Evolutionary conservation across 345 rosid genomes (phyloP).

Genomic region (Arabidopsis suecica): DNA sequence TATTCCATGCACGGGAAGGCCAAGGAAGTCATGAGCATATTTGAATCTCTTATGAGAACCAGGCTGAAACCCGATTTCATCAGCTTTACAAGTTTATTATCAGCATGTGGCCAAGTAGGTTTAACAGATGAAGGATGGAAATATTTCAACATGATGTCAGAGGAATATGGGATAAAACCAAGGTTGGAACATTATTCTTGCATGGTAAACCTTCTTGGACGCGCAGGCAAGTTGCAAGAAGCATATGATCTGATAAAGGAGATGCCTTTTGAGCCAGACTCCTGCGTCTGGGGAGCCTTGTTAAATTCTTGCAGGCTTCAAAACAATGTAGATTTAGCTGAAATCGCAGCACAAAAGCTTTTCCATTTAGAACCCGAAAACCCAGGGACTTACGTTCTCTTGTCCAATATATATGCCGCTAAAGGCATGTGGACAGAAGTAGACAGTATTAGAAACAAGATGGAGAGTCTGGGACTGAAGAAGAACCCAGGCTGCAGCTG

Average conservation of each 20-base stretch:
- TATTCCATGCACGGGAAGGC: constrained; percentile 76
- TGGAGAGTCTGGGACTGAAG: constrained; percentile 59
- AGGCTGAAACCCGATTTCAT: constrained; percentile 63
- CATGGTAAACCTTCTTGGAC: constrained; percentile 78
- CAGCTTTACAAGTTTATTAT: constrained; percentile 63
- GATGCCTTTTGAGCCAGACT: constrained; percentile 68
- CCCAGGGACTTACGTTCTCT: constrained; percentile 67
- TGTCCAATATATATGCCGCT: constrained; percentile 68
- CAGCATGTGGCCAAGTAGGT: constrained; percentile 76
- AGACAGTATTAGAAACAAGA: constrained; percentile 54
- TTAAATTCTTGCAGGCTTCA: constrained; percentile 70
- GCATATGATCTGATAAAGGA: constrained; percentile 62
- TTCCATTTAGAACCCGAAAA: constrained; percentile 60
- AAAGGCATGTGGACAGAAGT: constrained; percentile 64
- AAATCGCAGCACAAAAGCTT: constrained; percentile 59
- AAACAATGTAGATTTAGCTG: constrained; percentile 48
- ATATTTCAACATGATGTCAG: constrained; percentile 59
- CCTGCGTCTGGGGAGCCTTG: constrained; percentile 85
- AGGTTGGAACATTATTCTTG: constrained; percentile 80
- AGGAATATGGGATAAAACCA: constrained; percentile 57
- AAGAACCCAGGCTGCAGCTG: constrained; percentile 82
- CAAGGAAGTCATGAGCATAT: constrained; percentile 59
- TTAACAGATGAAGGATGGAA: constrained; percentile 59
- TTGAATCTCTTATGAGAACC: constrained; percentile 57
- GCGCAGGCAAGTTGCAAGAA: constrained; percentile 69